Base-by-base conservation (phyloP, 2,329 filamentous ascomycete genomes). In the Onygenales sp. region DNA sequence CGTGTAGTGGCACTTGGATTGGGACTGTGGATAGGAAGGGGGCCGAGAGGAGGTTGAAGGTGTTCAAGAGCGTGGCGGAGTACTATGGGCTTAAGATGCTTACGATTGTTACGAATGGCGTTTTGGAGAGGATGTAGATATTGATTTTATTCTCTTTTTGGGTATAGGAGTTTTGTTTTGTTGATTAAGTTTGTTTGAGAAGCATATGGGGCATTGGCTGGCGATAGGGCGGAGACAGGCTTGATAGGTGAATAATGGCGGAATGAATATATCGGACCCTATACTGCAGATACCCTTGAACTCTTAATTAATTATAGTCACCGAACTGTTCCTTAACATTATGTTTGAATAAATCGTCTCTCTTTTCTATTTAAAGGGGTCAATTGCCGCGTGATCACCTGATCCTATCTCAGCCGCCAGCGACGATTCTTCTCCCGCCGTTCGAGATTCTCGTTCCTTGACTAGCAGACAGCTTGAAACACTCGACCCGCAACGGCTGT, bases 31-130 rank as follows among this genome's bases (percentile, higher is more conserved):
- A 84, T 60, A 77, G 79, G 58, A 81, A 79, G 33, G 86, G 87
- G 32, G 73, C 92, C 31, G 70, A 80, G 63, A 81, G 76, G 65
- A 79, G 75, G 65, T 62, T 97, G 62, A 77, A 69, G 42, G 86
- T 95, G 4, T 85, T 89, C 70, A 77, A 76, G 59, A 83, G 80
- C 51, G 91, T 95, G 48, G 88, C 88, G 6, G 78, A 75, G 62
- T 90, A 84, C 65, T 95, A 93, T 71, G 84, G 83, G 4, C 74
- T 97, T 65, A 81, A 82, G 65, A 91, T 97, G 86, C 70, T 98
- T 67, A 81, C 79, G 56, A 83, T 78, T 58, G 86, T 94, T 48
- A 85, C 92, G 5, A 78, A 79, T 56, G 84, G 82, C 53, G 76
- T 91, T 54, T 66, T 78, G 59, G 71, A 65, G 34, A 70, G 70